phyloP scores from a whole-genome alignment of 805 yeast genomes.

The Wickerhamomyces queroliae region DNA sequence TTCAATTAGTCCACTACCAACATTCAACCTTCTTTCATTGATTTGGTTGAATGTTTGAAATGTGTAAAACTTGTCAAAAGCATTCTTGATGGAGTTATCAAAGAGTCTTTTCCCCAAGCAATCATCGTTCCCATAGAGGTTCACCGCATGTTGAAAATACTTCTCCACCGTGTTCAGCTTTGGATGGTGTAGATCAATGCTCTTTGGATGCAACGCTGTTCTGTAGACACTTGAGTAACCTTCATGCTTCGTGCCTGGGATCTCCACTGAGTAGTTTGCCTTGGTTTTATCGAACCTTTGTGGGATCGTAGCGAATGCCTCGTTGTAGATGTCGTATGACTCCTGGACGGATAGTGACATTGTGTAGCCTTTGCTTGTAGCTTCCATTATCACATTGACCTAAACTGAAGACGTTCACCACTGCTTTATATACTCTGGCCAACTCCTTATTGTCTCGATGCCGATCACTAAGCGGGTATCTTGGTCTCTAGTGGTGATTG shows the following conservation, averaged over 20 bases:
- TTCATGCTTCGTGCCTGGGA: not conserved
- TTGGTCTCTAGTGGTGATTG: too few species aligned
- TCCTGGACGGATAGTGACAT: not conserved
- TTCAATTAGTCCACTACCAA: conserved; percentile 38
- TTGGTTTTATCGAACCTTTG: not conserved
- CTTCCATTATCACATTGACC: too few species aligned
- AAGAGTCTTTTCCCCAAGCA: conserved; percentile 32
- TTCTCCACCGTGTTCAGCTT: not conserved
- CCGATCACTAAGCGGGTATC: too few species aligned
- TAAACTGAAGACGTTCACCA: too few species aligned
- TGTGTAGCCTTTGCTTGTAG: not conserved
- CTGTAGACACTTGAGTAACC: not conserved
- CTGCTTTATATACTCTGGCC: too few species aligned
- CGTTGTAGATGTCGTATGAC: not conserved
- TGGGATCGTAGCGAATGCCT: not conserved
- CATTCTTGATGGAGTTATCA: conserved; percentile 20
- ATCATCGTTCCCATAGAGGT: conserved; percentile 15
- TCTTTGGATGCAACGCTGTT: not conserved
- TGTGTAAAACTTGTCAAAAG: conserved; percentile 32
- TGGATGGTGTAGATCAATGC: not conserved
- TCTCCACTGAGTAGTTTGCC: not conserved
- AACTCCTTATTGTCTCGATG: too few species aligned
- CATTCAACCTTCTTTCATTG: conserved; percentile 25
- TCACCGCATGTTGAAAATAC: conserved; percentile 6
- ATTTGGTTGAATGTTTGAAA: conserved; percentile 30